Base-by-base conservation (phyloP, 129 eudicot genomes). In the Chrysanthemum seticuspe region DNA sequence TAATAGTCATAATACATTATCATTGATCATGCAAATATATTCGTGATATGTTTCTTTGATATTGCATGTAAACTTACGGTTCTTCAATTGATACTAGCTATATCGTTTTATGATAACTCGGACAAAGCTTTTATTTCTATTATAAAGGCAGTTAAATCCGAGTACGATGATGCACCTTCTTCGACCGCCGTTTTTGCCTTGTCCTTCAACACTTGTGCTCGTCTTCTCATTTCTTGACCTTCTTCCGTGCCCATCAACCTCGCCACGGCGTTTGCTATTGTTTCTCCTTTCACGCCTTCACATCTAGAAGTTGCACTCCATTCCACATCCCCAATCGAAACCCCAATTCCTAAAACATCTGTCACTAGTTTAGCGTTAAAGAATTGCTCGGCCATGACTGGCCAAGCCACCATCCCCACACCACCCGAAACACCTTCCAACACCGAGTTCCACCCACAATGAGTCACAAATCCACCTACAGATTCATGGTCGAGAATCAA, bases 351-450 rank as follows among this genome's bases (percentile, higher is more conserved):
- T n/a, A 88, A 68, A 68, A 85, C 70, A 49, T 88, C 80, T 0
- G 87, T 85, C 55, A 88, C 56, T 36, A 88, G 21, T 45, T 83
- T 88, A 53, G 81, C 90, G 7, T 85, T 88, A 62, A 67, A 76
- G 21, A 88, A 88, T 23, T 88, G 95, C 50, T 88, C 95, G 0
- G 86, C 88, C 52, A 76, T 78, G 0, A 77, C 61, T 1, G 88
- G 95, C 90, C 90, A 88, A 0, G 88, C 73, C 66, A 83, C 90
- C 91, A 88, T 81, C 2, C 85, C 86, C 64, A 88, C 85, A 34
- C 88, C 95, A 2, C 85, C 70, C 1, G 64, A 47, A n/a, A 85
- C 49, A 5, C 84, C 90, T 83, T 85, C 95, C 48, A 85, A 61
- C 40, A 58, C 60, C 61, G 93, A 87, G 68, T 87, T 87, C 93